Evolutionary conservation across 805 yeast species (phyloP).

Genomic region (Starmerella roubikii): DNA sequence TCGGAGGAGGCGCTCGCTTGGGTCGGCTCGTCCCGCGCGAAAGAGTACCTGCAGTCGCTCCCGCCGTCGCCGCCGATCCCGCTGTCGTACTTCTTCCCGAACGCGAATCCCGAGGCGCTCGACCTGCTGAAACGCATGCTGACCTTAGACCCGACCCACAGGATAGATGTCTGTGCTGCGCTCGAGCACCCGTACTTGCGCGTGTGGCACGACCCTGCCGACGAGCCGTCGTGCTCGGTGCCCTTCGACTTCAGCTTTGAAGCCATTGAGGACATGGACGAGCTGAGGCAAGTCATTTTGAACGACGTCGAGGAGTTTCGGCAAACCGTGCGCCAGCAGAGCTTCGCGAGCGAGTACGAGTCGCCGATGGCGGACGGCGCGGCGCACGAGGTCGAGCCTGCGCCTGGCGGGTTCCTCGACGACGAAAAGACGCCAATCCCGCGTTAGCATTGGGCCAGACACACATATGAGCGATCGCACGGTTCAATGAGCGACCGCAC

Average conservation of each 20-base stretch:
- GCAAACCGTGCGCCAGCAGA: constrained; percentile 18
- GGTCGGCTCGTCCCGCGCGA: constrained; percentile 68
- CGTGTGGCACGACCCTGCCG: constrained; percentile 88
- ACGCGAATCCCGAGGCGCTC: constrained; percentile 53
- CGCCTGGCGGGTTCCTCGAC: background rate
- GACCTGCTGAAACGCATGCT: constrained; percentile 57
- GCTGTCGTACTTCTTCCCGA: constrained; percentile 35
- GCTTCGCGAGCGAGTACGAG: background rate
- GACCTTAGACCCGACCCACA: constrained; percentile 66
- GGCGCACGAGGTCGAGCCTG: background rate
- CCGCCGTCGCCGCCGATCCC: constrained; percentile 57
- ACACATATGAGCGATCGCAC: too few species aligned
- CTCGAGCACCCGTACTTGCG: constrained; percentile 71
- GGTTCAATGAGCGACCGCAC: too few species aligned
- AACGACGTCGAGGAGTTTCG: constrained; percentile 46
- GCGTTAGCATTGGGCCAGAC: too few species aligned
- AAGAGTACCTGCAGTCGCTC: constrained; percentile 70
- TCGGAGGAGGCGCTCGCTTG: constrained; percentile 49
- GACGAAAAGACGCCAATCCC: constrained; percentile 4
- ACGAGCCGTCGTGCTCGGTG: constrained; percentile 82
- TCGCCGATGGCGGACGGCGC: constrained; percentile 1
- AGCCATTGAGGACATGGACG: constrained; percentile 61
- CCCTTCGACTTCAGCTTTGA: constrained; percentile 85
- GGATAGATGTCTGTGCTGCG: constrained; percentile 77
- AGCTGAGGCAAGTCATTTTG: constrained; percentile 64